Evolutionary conservation across 2,329 filamentous ascomycete species (phyloP).

Genomic region (Penicillium sp.): DNA sequence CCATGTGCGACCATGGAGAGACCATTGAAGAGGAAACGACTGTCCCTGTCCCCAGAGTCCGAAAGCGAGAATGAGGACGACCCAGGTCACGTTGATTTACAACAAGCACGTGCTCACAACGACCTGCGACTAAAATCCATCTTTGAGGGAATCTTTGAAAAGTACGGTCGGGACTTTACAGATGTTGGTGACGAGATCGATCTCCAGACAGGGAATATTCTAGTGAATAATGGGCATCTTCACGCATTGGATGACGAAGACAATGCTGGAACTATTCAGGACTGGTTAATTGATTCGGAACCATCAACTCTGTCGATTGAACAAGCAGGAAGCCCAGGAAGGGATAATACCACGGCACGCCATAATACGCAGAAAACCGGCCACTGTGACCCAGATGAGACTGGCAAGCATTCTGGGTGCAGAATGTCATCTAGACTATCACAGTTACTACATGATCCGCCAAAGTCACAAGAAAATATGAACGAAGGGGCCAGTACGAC

Average conservation of each 20-base stretch:
- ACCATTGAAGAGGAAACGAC: slow-evolving; percentile 63
- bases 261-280: slow-evolving; percentile 47
- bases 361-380: slow-evolving; percentile 12
- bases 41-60: slow-evolving; percentile 39
- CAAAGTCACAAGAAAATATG: slow-evolving; percentile 4
- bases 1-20: slow-evolving; percentile 32
- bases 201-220: slow-evolving; percentile 75
- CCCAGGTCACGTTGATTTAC: slow-evolving; percentile 57
- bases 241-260: slow-evolving; percentile 63
- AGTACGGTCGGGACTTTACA: slow-evolving; percentile 82
- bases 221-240: slow-evolving; percentile 92
- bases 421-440: slow-evolving; percentile 15
- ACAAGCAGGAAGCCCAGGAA: slow-evolving; percentile 1
- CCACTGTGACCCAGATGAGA: slow-evolving; percentile 7
- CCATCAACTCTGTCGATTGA: slow-evolving; percentile 9
- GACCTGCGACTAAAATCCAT: slow-evolving; percentile 76
- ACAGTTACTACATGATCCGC: slow-evolving; percentile 10
- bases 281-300: slow-evolving; percentile 21
- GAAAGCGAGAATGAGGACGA: slow-evolving; percentile 31
- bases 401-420: slow-evolving; percentile 13
- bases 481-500: slow-evolving; percentile 17
- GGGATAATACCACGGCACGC: slow-evolving; percentile 2
- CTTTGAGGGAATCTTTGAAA: slow-evolving; percentile 87
- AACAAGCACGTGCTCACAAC: slow-evolving; percentile 67
- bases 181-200: slow-evolving; percentile 90